Evolutionary conservation across 139 green algal species (phyloP), one percentile per base, ranked within the genome.

Genomic region (Nannochloris sp.): DNA sequence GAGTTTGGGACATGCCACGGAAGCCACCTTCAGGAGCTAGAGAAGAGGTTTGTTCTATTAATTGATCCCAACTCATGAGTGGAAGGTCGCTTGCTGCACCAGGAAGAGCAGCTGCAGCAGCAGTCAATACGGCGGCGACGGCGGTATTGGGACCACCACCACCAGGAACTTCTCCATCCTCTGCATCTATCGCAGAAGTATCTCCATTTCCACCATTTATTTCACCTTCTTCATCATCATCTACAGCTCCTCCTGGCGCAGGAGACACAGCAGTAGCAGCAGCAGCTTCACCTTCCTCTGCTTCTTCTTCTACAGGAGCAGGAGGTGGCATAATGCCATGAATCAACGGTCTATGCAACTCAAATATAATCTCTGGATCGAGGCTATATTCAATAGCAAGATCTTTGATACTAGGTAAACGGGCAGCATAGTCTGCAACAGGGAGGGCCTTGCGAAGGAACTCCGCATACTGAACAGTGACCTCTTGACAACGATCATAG

Each of bases 401-500:
- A 10, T 78, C 62, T 45, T 69, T 35, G 32, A 78, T 65, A 19
- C 27, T 53, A 6, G 71, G 87, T 51, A 94, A 54, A 61, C 90
- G 60, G 24, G 30, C 35, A 9, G 60, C 44, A 53, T 89, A 91
- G 24, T 82, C 61, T 13, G 71, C 58, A 5, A 44, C 34, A 2
- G 71, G 15, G 58, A 91, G 55, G 0, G 83, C 71, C 9, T 63
- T 60, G 54, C 78, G 63, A 65, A 92, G 60, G 54, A 92, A 93
- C 63, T 87, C 71, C 24, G 56, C 67, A 61, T 89, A 91, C 67
- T 90, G 83, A 47, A 68, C 15, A 5, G 30, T 34, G 31, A 71
- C 64, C 64, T 83, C 72, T 59, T 95, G 84, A 57, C 85, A 91
- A 29, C 75, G 78, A 74, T 96, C 89, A 46, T 89, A 89, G 66